These are phyloP conservation scores for Colletotrichum melonis DNA, from an alignment of 2,329 filamentous ascomycete species.

Conservation along the genomic window DNA sequence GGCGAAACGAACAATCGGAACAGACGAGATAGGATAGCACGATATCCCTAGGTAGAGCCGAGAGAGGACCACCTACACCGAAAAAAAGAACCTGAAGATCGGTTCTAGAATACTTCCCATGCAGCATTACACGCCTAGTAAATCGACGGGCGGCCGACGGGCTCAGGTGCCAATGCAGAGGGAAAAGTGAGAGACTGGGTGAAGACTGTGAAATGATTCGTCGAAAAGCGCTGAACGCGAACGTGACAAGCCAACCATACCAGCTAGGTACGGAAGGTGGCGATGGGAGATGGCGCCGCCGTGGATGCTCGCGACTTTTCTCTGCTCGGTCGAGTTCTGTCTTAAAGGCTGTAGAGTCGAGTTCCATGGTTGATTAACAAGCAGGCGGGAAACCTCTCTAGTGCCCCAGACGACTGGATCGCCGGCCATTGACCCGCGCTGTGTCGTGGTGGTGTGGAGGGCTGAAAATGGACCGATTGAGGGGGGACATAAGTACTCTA, in stretches of 20 bases:
- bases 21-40: not conserved
- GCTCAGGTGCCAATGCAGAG: not conserved
- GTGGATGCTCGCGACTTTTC: not conserved
- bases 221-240: constrained; percentile 2
- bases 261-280: constrained; percentile 19
- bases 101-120: constrained; percentile 29
- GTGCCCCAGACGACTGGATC: not conserved
- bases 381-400: not conserved
- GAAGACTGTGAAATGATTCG: constrained; percentile 8
- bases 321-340: not conserved
- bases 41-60: not conserved
- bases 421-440: not conserved
- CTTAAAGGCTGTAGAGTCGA: not conserved
- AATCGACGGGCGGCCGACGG: constrained; percentile 3
- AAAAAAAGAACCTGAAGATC: constrained; percentile 15
- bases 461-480: constrained; percentile 20
- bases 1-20: not conserved
- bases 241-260: not conserved
- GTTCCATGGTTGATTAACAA: not conserved
- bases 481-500: not conserved
- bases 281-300: constrained; percentile 1
- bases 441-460: not conserved
- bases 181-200: constrained; percentile 5
- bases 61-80: not conserved
- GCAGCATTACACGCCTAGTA: not conserved